Conservation (phyloP, 2,329 filamentous ascomycete genomes). For the Colletotrichum sp. region DNA sequence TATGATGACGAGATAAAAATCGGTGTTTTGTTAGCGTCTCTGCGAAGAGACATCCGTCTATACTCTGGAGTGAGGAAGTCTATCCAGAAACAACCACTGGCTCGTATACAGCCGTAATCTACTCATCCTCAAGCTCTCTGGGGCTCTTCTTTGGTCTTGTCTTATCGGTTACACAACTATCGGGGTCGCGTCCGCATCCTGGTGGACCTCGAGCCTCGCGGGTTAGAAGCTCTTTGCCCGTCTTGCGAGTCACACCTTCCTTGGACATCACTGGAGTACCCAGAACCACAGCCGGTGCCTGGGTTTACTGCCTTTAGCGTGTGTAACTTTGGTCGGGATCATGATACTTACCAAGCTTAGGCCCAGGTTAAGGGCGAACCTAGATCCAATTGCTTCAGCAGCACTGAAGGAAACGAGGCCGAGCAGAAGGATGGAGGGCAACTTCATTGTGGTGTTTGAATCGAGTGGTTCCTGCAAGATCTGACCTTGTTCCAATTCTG, state of each 20-base stretch:
- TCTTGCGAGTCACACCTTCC: not conserved
- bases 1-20: not conserved
- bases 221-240: not conserved
- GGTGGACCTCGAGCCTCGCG: not conserved
- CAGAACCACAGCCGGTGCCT: not conserved
- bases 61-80: not conserved
- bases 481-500: not conserved
- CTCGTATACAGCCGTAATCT: fast-evolving
- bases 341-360: not conserved
- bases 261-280: not conserved
- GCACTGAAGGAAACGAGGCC: not conserved
- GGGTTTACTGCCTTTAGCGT: fast-evolving
- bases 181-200: not conserved
- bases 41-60: not conserved
- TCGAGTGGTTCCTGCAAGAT: not conserved
- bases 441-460: not conserved
- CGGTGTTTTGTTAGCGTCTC: not conserved
- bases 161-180: not conserved
- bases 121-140: not conserved
- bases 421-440: not conserved
- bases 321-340: fast-evolving
- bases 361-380: not conserved
- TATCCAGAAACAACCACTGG: not conserved
- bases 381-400: not conserved
- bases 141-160: not conserved